phyloP scores from a whole-genome alignment of 495 filamentous ascomycete species.

The Tuber aestivum region DNA sequence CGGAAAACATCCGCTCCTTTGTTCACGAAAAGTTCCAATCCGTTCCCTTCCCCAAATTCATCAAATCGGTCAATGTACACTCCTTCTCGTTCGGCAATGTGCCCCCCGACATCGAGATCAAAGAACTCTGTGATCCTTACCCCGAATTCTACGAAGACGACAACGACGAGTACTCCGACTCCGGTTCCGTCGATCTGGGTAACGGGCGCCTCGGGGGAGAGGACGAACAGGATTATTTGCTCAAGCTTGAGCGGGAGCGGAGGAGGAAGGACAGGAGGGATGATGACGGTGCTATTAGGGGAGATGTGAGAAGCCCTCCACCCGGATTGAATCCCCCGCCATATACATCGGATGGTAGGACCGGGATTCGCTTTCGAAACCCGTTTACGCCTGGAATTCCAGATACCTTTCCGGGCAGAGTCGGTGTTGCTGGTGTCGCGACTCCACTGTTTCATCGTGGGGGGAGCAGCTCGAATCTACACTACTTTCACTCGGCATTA shows the following conservation, averaged over 20 bases:
- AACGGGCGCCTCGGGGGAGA: slow-evolving; percentile 22
- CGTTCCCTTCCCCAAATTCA: slow-evolving; percentile 84
- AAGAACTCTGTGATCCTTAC: slow-evolving; percentile 92
- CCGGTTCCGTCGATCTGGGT: slow-evolving; percentile 12
- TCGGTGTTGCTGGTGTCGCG: slow-evolving; percentile 39
- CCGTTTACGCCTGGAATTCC: slow-evolving; percentile 34
- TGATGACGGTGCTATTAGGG: slow-evolving; percentile 15
- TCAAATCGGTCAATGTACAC: slow-evolving; percentile 90
- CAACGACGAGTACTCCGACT: slow-evolving; percentile 48
- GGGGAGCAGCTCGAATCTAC: slow-evolving; percentile 78
- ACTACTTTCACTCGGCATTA: slow-evolving; percentile 84
- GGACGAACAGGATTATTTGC: slow-evolving; percentile 44
- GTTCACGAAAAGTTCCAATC: slow-evolving; percentile 93
- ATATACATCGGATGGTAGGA: slow-evolving; percentile 29
- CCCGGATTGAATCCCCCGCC: slow-evolving; percentile 36
- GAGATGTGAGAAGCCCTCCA: slow-evolving; percentile 19
- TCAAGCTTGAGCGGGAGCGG: slow-evolving; percentile 47
- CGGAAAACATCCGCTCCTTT: slow-evolving; percentile 80
- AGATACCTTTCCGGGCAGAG: slow-evolving; percentile 35
- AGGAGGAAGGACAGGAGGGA: slow-evolving; percentile 45
- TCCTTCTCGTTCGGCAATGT: slow-evolving; percentile 86
- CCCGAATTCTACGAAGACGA: slow-evolving; percentile 95
- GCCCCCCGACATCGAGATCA: slow-evolving; percentile 78
- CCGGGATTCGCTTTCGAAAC: slow-evolving; percentile 20
- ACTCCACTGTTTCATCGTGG: slow-evolving; percentile 50